Percentiles rank a stretch among this genome's conserved stretches.
These are phyloP conservation scores for Ophiostoma himal-ulmi DNA, from an alignment of 2,329 filamentous ascomycete genomes.

Conservation along the genomic window DNA sequence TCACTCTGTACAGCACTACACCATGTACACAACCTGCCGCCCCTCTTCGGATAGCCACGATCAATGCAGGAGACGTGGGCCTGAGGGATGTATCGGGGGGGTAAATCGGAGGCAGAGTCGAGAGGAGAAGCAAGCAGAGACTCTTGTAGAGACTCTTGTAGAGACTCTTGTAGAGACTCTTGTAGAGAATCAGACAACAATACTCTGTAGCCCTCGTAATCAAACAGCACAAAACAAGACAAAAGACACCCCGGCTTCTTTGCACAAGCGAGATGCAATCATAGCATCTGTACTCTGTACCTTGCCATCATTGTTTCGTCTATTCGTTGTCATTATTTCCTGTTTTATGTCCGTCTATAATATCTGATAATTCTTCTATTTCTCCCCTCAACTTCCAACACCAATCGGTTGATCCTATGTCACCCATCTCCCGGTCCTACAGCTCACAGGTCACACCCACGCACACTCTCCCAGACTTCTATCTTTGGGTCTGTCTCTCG, in stretches of 20 bases:
- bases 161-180: neutral
- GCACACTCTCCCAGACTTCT: neutral
- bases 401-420: constrained; percentile 2
- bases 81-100: neutral
- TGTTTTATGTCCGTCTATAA: neutral
- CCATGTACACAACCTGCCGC: neutral
- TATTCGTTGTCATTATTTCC: neutral
- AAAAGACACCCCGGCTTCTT: neutral
- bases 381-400: neutral
- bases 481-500: neutral
- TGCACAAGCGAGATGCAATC: neutral
- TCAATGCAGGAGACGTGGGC: constrained; percentile 14
- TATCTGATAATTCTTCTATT: neutral
- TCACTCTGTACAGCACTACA: neutral
- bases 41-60: constrained; percentile 12
- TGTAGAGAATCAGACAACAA: neutral
- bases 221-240: neutral
- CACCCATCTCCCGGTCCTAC: neutral
- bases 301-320: neutral
- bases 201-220: too few species aligned
- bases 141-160: too few species aligned
- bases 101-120: neutral
- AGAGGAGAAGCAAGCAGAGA: neutral
- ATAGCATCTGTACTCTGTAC: neutral
- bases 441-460: constrained; percentile 1